Evolutionary conservation across 1,139 yeast genomes (phyloP), one percentile per base, ranked within the genome.

Genomic region (Maudiozyma humilis): DNA sequence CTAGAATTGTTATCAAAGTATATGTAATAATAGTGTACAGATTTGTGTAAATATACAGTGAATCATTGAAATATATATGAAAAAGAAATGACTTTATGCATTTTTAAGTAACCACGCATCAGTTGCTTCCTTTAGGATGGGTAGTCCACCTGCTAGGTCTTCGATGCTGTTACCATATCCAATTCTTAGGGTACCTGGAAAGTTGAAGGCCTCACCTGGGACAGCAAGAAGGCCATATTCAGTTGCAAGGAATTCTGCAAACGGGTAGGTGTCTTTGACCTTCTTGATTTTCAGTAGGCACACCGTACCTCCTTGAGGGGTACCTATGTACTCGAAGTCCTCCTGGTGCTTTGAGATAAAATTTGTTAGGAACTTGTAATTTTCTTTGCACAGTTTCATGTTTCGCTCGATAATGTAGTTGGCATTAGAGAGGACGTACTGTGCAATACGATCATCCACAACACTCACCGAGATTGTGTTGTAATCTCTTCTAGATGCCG

Each of bases 181-280:
- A 20, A 76, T 56, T 34, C 82, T 61, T 19, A 75, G 48, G 47
- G 56, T 70, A 0, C 77, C 78, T 1, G 68, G 66, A 17, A 56
- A 49, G 23, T 60, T 62, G 53, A 76, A 76, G 2, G 69, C 66
- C 47, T 74, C 79, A 1, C 81, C 80, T 1, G 82, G 82, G 4
- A 73, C 76, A 34, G 67, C 56, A 46, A 76, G 59, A 0, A 70
- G 65, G 12, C 56, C 51, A 47, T 65, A 53, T 17, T 64, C 50
- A 13, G 56, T 62, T 3, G 73, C 73, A 36, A 76, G 55, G 10
- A 64, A 66, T 16, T 50, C 51, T 31, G 73, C 65, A 51, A 76
- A 57, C 7, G 59, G 51, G 37, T 50, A 53, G 3, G 78, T 67
- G 42, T 69, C 56, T 12, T 51, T 46, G 2, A 56, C 55, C 12